Conservation (phyloP, 208 protist genomes). For the Leishmania martiniquensis region DNA sequence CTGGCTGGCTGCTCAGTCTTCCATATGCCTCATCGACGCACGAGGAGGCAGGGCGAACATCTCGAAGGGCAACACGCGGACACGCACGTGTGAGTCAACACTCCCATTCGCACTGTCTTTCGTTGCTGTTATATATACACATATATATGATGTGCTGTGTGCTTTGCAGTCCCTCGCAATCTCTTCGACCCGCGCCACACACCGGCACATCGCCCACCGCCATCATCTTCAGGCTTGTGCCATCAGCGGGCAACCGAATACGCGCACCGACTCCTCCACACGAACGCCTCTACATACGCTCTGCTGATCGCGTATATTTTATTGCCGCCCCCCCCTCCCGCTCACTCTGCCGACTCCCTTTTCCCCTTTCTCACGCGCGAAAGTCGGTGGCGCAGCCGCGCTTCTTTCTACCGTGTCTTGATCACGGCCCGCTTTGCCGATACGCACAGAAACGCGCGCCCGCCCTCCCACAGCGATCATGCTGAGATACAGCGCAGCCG, state of each 20-base stretch:
- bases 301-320: neutral
- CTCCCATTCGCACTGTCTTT: neutral
- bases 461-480: constrained; percentile 18
- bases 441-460: neutral
- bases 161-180: neutral
- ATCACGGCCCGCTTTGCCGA: neutral
- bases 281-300: neutral
- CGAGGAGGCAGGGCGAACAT: neutral
- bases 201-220: neutral
- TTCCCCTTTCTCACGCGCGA: too few species aligned
- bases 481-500: neutral
- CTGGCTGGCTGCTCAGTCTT: neutral
- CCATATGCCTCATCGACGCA: neutral
- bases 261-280: neutral
- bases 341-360: too few species aligned
- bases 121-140: neutral
- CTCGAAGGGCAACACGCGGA: neutral
- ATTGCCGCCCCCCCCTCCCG: neutral
- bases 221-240: neutral
- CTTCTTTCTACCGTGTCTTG: neutral
- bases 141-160: too few species aligned
- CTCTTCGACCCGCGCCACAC: neutral
- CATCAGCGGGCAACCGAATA: neutral
- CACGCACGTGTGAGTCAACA: neutral
- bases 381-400: too few species aligned